phyloP scores from a whole-genome alignment of 2,329 filamentous ascomycete genomes.

The Drechslerella dactyloides region DNA sequence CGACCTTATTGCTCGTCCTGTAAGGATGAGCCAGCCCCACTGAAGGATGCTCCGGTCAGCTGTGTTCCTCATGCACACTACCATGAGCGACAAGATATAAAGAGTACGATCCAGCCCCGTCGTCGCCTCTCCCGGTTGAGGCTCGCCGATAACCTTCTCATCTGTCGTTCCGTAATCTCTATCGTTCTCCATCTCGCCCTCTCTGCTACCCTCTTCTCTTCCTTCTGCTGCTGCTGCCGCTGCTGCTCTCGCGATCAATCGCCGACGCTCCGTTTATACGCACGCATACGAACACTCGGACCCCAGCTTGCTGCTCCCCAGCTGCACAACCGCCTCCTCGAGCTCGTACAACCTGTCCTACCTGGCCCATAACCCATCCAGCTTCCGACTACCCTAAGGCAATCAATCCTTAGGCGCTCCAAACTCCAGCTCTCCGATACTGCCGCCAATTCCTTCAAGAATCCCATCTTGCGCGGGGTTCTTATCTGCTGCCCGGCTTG shows the following conservation, averaged over 20 bases:
- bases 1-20: constrained; percentile 24
- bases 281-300: background rate
- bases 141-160: constrained; percentile 45
- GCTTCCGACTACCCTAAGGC: constrained; percentile 28
- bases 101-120: constrained; percentile 33
- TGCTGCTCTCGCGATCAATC: constrained; percentile 26
- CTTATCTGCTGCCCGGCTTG: background rate
- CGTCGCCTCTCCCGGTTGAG: constrained; percentile 37
- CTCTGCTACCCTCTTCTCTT: background rate
- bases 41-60: constrained; percentile 50
- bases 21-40: constrained; percentile 48
- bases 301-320: background rate
- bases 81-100: constrained; percentile 42
- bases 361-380: constrained; percentile 14
- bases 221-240: no score
- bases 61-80: constrained; percentile 46
- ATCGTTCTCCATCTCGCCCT: constrained; percentile 3
- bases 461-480: constrained; percentile 23
- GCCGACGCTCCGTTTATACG: constrained; percentile 13
- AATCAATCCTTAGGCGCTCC: constrained; percentile 50
- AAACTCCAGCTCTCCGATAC: constrained; percentile 12
- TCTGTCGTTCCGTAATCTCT: constrained; percentile 29
- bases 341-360: constrained; percentile 42
- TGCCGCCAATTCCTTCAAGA: constrained; percentile 43
- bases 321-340: constrained; percentile 25